A percentile compares a stretch with the other conserved stretches of the same genome.
phyloP scores from a whole-genome alignment of 2,329 filamentous ascomycete genomes.

The Harringtonia lauricola region DNA sequence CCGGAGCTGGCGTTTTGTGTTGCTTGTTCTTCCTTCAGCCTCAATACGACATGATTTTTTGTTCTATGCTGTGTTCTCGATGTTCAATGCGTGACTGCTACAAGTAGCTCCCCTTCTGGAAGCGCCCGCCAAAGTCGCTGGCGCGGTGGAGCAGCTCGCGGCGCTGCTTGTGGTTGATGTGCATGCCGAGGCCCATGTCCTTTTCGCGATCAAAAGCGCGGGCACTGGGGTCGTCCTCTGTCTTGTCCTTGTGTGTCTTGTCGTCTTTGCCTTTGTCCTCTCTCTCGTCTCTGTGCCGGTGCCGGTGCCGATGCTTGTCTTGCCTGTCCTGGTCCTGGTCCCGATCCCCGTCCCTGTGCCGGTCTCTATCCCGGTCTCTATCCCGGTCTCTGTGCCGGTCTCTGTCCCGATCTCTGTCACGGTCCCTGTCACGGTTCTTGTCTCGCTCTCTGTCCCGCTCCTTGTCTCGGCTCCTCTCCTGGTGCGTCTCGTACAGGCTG shows the following conservation, averaged over 20 bases:
- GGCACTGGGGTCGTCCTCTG: constrained; percentile 81
- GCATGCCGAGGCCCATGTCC: constrained; percentile 72
- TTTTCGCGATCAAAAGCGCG: constrained; percentile 85
- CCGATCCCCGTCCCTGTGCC: constrained; percentile 2
- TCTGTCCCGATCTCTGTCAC: not conserved
- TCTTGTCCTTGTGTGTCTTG: constrained; percentile 29
- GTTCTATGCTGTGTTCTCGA: too few relatives aligned
- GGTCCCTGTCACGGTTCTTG: not conserved
- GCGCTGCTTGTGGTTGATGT: constrained; percentile 61
- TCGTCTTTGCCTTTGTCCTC: constrained; percentile 8
- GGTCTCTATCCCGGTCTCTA: not conserved
- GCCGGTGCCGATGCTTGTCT: too few relatives aligned
- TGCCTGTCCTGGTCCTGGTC: not conserved
- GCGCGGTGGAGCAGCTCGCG: constrained; percentile 71
- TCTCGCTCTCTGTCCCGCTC: not conserved
- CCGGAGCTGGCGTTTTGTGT: not conserved
- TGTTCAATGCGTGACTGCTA: too few relatives aligned
- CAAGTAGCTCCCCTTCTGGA: constrained; percentile 62
- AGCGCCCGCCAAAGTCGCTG: constrained; percentile 70
- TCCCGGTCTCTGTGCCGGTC: not conserved
- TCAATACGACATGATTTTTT: not conserved
- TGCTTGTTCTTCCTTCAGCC: not conserved
- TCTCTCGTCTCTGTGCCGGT: constrained; percentile 11
- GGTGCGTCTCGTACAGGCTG: constrained; percentile 50
- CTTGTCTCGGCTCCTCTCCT: constrained; percentile 14